Percentiles rank a stretch among this genome's conserved stretches.
These are phyloP conservation scores for Poa pratensis DNA, from an alignment of 176 grass and related monocot species.

Conservation along the genomic window DNA sequence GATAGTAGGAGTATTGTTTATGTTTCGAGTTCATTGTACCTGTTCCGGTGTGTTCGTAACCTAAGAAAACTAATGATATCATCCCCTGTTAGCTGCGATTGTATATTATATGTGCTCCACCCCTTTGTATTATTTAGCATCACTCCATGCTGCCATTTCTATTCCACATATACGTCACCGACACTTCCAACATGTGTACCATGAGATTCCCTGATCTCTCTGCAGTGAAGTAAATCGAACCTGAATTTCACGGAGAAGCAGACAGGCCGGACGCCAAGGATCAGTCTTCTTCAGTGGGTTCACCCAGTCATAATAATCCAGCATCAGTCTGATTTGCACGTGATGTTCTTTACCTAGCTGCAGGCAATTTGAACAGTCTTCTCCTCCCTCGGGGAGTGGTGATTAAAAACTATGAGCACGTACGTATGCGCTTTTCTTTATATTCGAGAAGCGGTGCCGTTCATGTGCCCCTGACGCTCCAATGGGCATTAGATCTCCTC, in stretches of 20 bases:
- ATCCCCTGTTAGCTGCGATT: background rate
- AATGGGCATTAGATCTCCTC: slow-evolving; percentile 36
- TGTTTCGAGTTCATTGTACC: background rate
- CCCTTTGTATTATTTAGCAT: too few species aligned
- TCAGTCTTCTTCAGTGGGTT: background rate
- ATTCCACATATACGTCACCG: background rate
- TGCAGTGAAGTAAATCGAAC: background rate
- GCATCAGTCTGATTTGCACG: slow-evolving; percentile 32
- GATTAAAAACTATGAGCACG: background rate
- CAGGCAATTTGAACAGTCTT: background rate
- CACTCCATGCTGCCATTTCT: background rate
- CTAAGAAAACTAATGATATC: background rate
- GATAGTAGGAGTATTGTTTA: background rate
- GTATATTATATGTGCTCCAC: background rate
- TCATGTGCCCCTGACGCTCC: slow-evolving; percentile 36
- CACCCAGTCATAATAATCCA: slow-evolving; percentile 7
- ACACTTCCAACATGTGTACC: background rate
- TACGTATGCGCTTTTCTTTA: slow-evolving; percentile 4
- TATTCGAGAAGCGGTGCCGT: background rate
- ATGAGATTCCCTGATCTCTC: background rate
- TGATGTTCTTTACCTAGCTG: slow-evolving; percentile 18
- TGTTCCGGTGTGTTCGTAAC: too few species aligned
- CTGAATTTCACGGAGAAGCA: background rate
- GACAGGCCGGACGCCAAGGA: background rate
- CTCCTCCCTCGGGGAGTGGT: background rate